Base-by-base conservation (phyloP, 2,329 filamentous ascomycete genomes). In the Claviceps sorghi region DNA sequence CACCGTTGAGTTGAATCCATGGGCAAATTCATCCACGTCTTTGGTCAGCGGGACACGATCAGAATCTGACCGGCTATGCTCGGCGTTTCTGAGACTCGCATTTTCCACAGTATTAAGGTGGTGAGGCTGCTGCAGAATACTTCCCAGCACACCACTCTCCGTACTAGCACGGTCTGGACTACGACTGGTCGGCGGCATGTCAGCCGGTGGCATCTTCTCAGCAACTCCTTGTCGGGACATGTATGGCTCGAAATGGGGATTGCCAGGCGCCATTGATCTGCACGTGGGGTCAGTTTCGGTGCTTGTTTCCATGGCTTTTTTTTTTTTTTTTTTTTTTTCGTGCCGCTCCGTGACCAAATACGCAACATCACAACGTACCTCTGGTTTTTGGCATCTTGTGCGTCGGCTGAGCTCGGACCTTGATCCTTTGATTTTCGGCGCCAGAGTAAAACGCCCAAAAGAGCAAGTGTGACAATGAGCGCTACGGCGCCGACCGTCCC, bases 401-500 rank as follows among this genome's bases (percentile, higher is more conserved):
- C 36, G 13, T 53, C 49, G 34, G 13, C 43, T 22, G 42, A 41
- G n/a, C 49, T 44, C 29, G 42, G 32, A 17, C 49, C 21, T 48
- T 49, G 41, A 42, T 43, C 26, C 40, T 38, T 49, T 26, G 45
- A 49, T 42, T 21, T 55, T 40, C 71, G 71, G 47, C 71, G 70
- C 60, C 71, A 63, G 49, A 74, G 63, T 58, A 69, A 76, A 49
- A 75, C 59, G 21, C 60, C 62, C 0, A 77, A 56, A 0, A 69
- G 69, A 6, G 69, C 55, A 7, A 78, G 55, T 7, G 69, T 66
- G 9, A 70, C 63, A 1, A 78, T 55, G 3, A 68, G 68, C 5
- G 72, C 75, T 0, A 77, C 65, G 17, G 74, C 75, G n/a, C 74
- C 72, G 42, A 81, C 68, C 17, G 70, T 71, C 13, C 75, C 77